Evolutionary conservation across 208 protist species (phyloP), one percentile per base, ranked within the genome.

Genomic region (Novymonas esmeraldas): DNA sequence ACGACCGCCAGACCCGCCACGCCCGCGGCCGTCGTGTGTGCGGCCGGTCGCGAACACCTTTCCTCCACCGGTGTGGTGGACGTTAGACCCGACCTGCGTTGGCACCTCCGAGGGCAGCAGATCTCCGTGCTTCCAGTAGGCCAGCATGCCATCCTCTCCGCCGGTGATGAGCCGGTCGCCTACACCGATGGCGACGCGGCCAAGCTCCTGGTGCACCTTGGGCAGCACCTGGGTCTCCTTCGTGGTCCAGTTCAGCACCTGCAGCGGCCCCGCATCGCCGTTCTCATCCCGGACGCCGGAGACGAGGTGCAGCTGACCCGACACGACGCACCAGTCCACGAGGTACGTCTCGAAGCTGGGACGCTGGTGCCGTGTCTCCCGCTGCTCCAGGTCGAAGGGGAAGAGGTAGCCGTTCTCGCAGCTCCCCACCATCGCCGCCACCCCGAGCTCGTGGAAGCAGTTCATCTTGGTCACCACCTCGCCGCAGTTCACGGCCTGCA

Each of bases 391-490:
- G 44, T 89, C 69, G 70, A 78, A 79, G 1, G 90, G 85, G 55
- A 70, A 92, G 24, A 92, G 34, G 68, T 88, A 93, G 38, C 78
- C 87, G 68, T 96, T 96, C 73, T 96, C 90, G 61, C 87, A 93
- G 20, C 76, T 93, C 7, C 90, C 88, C 16, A 94, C 64, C 80
- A 94, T 84, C 38, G 79, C 69, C 18, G 82, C 50, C 10, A 57
- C 42, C 34, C 48, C 62, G 1, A 87, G 33, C 39, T 87, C 80
- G 2, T 73, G 59, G 45, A 86, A 85, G 65, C 78, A 82, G 33
- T 61, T 81, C 84, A 96, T 93, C 52, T 85, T 78, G 14, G 83
- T 94, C 22, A 89, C 70, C 11, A 90, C 84, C 69, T 94, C 90
- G 5, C 85, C 90, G 49, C 76, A 87, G 80, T 69, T 82, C 39